Evolutionary conservation across 768 basidiomycete species (phyloP).

Genomic region (Rhodotorula toruloides): DNA sequence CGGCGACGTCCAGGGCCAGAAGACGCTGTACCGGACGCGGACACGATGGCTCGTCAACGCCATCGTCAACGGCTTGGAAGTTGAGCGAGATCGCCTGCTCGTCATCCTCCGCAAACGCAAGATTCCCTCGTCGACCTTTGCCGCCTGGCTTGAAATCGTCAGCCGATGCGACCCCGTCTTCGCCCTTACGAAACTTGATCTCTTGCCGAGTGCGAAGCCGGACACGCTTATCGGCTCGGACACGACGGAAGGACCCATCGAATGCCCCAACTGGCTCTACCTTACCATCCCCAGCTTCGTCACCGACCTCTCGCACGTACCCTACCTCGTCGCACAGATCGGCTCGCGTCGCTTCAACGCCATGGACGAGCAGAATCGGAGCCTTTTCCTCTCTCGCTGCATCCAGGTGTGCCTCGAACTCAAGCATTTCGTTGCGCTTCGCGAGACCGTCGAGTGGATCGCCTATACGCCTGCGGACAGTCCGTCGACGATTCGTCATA

Average conservation of each 20-base stretch:
- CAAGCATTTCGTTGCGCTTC: slow-evolving; percentile 32
- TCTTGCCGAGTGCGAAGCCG: background rate
- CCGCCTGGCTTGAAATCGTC: slow-evolving; percentile 32
- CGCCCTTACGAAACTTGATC: slow-evolving; percentile 14
- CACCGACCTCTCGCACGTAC: slow-evolving; percentile 4
- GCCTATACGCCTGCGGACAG: background rate
- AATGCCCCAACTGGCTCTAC: slow-evolving; percentile 31
- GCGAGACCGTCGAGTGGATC: slow-evolving; percentile 32
- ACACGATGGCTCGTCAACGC: slow-evolving; percentile 22
- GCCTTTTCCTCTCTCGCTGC: slow-evolving; percentile 23
- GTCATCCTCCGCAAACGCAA: slow-evolving; percentile 6
- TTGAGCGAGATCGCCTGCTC: slow-evolving; percentile 27
- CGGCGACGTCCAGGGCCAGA: background rate
- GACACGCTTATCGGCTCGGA: background rate
- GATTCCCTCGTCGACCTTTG: slow-evolving; percentile 10
- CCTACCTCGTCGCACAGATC: slow-evolving; percentile 32
- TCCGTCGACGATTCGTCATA: background rate
- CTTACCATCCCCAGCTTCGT: slow-evolving; percentile 25
- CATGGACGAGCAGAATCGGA: slow-evolving; percentile 10
- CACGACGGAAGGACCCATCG: background rate
- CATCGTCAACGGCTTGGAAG: slow-evolving; percentile 12
- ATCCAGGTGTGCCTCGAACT: slow-evolving; percentile 27
- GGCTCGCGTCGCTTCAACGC: slow-evolving; percentile 11
- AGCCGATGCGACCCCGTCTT: slow-evolving; percentile 13
- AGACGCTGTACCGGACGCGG: slow-evolving; percentile 11